Evolutionary conservation across 2,329 filamentous ascomycete species (phyloP).

Genomic region (Sporothrix curviconia): DNA sequence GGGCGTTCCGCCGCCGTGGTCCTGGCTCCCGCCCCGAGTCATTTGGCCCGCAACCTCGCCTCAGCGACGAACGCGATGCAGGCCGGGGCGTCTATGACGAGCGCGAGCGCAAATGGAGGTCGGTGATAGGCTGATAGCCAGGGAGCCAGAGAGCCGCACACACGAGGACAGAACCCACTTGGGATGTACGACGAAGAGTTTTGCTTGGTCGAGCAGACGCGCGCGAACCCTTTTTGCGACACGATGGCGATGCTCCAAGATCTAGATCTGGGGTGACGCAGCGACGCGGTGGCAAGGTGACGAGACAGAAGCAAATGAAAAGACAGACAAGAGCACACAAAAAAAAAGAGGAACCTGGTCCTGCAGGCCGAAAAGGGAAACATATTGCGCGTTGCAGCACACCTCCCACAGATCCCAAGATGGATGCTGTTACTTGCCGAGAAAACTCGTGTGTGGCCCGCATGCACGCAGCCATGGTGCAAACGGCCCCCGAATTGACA

Average conservation of each 20-base stretch:
- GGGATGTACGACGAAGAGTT: not conserved
- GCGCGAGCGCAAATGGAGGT: no score
- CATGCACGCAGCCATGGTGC: not conserved
- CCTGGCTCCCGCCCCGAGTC: not conserved
- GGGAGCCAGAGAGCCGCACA: no score
- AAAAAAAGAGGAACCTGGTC: not conserved
- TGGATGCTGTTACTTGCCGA: not conserved
- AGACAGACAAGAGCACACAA: not conserved
- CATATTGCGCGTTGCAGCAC: slow-evolving; percentile 6
- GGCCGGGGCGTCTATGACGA: no score
- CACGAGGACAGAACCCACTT: not conserved
- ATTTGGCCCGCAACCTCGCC: no score
- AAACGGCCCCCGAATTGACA: not conserved
- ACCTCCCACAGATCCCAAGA: not conserved
- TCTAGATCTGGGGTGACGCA: no score
- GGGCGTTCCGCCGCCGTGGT: not conserved
- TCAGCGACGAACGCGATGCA: no score
- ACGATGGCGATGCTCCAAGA: not conserved
- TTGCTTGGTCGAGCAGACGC: slow-evolving; percentile 3
- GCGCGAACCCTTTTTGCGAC: not conserved
- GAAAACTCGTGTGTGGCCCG: not conserved
- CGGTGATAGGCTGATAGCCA: no score
- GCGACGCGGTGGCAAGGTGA: no score
- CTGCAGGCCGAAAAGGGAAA: slow-evolving; percentile 4
- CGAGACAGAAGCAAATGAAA: no score